phyloP scores from a whole-genome alignment of 2,329 filamentous ascomycete genomes.

The Geosmithia morbida region DNA sequence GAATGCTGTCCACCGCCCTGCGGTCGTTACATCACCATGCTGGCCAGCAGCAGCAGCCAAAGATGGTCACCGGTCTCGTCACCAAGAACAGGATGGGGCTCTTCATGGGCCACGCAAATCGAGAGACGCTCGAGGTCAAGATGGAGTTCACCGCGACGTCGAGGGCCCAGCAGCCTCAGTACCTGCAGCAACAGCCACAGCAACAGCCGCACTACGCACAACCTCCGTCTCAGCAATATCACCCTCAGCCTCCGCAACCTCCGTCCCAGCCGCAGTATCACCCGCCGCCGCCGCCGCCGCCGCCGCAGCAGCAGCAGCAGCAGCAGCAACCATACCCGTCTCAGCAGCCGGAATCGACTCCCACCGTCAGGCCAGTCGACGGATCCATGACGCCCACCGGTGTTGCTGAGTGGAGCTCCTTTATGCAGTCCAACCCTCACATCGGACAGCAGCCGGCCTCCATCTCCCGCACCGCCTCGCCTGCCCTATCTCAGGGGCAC shows the following conservation, averaged over 20 bases:
- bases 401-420: constrained; percentile 62
- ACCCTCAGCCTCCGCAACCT: constrained; percentile 8
- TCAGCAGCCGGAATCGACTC: constrained; percentile 1
- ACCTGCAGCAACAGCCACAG: constrained; percentile 6
- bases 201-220: constrained; percentile 7
- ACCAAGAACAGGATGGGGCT: constrained; percentile 74
- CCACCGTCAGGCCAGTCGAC: constrained; percentile 11
- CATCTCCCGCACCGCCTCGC: constrained; percentile 19
- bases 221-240: constrained; percentile 6
- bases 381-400: constrained; percentile 38
- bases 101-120: constrained; percentile 60
- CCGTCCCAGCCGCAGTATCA: constrained; percentile 1
- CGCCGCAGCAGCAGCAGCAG: not conserved
- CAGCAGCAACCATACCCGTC: constrained; percentile 4
- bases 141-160: constrained; percentile 68
- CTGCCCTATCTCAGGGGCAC: constrained; percentile 18
- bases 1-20: constrained; percentile 79
- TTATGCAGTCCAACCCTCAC: constrained; percentile 57
- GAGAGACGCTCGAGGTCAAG: constrained; percentile 87
- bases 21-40: constrained; percentile 13
- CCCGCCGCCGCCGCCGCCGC: not conserved
- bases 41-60: constrained; percentile 21
- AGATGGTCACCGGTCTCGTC: constrained; percentile 78
- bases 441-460: constrained; percentile 14
- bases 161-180: constrained; percentile 7